These are phyloP conservation scores for Hericium coralloides DNA, from an alignment of 768 basidiomycete species.

Conservation along the genomic window DNA sequence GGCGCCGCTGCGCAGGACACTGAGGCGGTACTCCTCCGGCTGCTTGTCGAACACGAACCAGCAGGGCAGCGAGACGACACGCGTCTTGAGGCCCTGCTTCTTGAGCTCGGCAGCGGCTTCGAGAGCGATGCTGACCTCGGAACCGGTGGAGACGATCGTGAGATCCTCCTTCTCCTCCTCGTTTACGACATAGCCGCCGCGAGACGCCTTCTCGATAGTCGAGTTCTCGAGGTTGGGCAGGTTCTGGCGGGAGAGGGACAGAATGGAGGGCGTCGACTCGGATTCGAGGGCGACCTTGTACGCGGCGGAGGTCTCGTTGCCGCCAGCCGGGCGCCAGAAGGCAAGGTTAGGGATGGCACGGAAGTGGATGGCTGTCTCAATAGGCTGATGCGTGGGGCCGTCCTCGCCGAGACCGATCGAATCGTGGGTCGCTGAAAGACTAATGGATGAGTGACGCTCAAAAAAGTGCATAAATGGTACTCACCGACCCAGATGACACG, in stretches of 20 bases:
- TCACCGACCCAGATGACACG: constrained; percentile 90
- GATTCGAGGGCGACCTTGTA: constrained; percentile 76
- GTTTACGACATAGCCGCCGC: constrained; percentile 85
- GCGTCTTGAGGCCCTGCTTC: constrained; percentile 67
- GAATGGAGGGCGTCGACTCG: constrained; percentile 70
- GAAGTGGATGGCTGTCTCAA: constrained; percentile 81
- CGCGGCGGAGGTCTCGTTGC: constrained; percentile 94
- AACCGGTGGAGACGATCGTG: constrained; percentile 84
- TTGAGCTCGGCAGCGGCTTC: constrained; percentile 80
- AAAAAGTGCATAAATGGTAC: constrained; percentile 20
- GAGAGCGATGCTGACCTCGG: constrained; percentile 81
- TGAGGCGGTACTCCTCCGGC: constrained; percentile 66
- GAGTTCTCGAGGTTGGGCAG: constrained; percentile 88
- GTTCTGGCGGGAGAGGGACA: constrained; percentile 82
- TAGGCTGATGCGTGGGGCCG: constrained; percentile 92
- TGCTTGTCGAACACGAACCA: constrained; percentile 86
- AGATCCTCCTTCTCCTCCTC: constrained; percentile 76
- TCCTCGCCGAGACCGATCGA: constrained; percentile 91
- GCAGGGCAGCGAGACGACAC: constrained; percentile 84
- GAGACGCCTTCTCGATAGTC: constrained; percentile 70
- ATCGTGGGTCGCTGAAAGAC: constrained; percentile 74
- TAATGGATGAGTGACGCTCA: neutral
- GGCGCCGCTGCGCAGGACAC: constrained; percentile 81
- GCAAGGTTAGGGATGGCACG: constrained; percentile 87
- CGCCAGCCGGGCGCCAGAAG: constrained; percentile 91